Conservation (phyloP, 1,284 basidiomycete species). For the Sparassis latifolia region DNA sequence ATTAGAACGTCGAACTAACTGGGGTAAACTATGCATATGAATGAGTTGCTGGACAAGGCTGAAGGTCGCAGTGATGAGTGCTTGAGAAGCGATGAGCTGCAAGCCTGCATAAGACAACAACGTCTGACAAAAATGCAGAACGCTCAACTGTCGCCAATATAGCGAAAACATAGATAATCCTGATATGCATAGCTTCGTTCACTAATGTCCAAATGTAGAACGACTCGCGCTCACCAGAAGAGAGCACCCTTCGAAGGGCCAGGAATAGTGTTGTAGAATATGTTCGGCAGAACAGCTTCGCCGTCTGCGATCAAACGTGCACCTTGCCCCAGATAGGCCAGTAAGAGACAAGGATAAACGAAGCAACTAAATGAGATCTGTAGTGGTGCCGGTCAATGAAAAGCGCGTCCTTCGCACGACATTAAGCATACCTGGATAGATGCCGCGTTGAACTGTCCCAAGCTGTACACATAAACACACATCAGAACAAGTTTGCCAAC, state of each 20-base stretch:
- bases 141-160: conserved; percentile 51
- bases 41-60: conserved; percentile 59
- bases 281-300: conserved; percentile 40
- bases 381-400: background rate
- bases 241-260: conserved; percentile 44
- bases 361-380: conserved; percentile 45
- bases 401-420: background rate
- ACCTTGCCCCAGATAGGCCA: conserved; percentile 68
- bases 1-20: conserved; percentile 19
- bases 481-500: background rate
- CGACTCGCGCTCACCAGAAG: conserved; percentile 38
- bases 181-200: conserved; percentile 16
- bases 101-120: no score
- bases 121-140: no score
- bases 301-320: conserved; percentile 50
- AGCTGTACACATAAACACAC: conserved; percentile 25
- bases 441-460: conserved; percentile 59
- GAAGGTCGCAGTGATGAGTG: conserved; percentile 66
- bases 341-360: conserved; percentile 55
- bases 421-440: conserved; percentile 39
- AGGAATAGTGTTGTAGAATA: conserved; percentile 63
- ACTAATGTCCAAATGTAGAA: background rate
- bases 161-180: conserved; percentile 57
- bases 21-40: conserved; percentile 51
- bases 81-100: conserved; percentile 54